Base-by-base conservation (phyloP, 192 early-diverging fungal species). In the Funneliformis geosporum region DNA sequence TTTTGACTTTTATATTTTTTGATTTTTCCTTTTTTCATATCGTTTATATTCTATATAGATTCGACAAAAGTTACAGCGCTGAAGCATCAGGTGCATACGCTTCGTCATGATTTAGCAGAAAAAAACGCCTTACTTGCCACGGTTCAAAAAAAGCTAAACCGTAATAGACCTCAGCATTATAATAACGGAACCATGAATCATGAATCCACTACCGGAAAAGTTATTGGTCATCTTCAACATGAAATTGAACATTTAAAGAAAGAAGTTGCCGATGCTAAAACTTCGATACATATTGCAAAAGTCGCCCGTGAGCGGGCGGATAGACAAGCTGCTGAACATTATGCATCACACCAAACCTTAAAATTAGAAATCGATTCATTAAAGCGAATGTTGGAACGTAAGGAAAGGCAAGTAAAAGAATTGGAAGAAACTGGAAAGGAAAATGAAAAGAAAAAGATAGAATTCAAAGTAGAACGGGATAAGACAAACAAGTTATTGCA, bases 341-440 rank as follows among this genome's bases (percentile, higher is more conserved):
- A 43, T 18, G 44, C 59, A 39, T 70, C 77, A 38, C 77, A 79
- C 60, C 62, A 79, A 55, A 70, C 77, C 11, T 70, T 79, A 43
- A 60, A 46, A 23, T 21, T 66, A 23, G 77, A 79, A 59, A 68
- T 79, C 25, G 77, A 79, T 67, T 70, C 77, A 28, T 60, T 79
- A 40, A 79, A 79, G 60, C 23, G 77, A 44, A 79, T 79, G 68
- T 50, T 79, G n/a, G 77, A 79, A 61, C 43, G 77, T 21, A 79
- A 79, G 21, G 77, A 79, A 69, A 46, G 47, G 10, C 42, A 79
- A 27, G 33, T 70, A 38, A 79, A 70, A 69, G 77, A 79, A 61
- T 69, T 79, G 28, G 77, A 79, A 44, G 47, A 69, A 42, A 0
- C 28, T 16, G 10, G 39, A 10, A 68, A 70, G 42, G 67, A 79